phyloP scores from a whole-genome alignment of 2,329 filamentous ascomycete species.

The Pseudogymnoascus verrucosus region DNA sequence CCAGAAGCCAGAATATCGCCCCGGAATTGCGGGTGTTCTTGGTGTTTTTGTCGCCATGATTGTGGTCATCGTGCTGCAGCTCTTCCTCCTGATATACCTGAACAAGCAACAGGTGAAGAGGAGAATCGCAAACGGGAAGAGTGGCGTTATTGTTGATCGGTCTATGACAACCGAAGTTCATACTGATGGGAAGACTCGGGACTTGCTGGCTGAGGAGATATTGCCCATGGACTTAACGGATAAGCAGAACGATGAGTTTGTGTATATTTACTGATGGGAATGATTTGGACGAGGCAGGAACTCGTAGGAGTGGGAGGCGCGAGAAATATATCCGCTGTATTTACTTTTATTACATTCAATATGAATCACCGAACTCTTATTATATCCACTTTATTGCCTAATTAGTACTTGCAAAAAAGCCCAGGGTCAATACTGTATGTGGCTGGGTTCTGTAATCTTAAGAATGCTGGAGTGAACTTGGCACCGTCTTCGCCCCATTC shows the following conservation, averaged over 20 bases:
- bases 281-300: background rate
- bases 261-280: constrained; percentile 47
- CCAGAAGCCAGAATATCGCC: constrained; percentile 51
- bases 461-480: background rate
- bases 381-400: background rate
- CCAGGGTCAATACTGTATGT: background rate
- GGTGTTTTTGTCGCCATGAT: constrained; percentile 47
- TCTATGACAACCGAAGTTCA: constrained; percentile 44
- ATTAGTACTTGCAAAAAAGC: background rate
- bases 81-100: constrained; percentile 44
- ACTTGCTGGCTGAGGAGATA: background rate
- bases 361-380: background rate
- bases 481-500: background rate
- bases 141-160: constrained; percentile 48
- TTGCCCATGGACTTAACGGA: constrained; percentile 53
- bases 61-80: constrained; percentile 45
- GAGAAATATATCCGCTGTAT: background rate
- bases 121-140: constrained; percentile 52
- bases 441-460: background rate
- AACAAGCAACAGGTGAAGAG: constrained; percentile 49
- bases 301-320: background rate
- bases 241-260: constrained; percentile 59
- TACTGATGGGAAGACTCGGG: background rate
- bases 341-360: background rate
- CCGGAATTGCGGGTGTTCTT: constrained; percentile 48